Evolutionary conservation across 176 grass and related monocot species (phyloP), one percentile per base, ranked within the genome.

Genomic region (Panicum miliaceum): DNA sequence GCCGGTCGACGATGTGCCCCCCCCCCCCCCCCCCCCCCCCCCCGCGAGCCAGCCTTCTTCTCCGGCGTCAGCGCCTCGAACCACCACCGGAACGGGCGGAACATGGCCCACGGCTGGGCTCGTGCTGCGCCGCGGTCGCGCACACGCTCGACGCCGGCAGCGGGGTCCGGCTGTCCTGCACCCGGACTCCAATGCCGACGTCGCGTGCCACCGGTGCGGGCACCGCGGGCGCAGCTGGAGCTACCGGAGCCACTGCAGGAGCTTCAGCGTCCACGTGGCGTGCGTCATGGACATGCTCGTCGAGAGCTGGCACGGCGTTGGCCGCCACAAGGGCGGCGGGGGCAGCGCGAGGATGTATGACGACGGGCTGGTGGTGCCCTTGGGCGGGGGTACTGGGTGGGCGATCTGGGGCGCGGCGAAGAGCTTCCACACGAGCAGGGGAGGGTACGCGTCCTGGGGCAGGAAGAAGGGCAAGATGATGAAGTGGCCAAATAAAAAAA

Each of bases 251-350:
- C 81, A 86, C 60, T 98, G 96, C 87, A 78, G 81, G 85, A 92
- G 83, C 81, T 98, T 95, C 73, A 94, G 94, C 85, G 93, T 98
- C 68, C 96, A 98, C 84, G 96, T 98, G 8, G 87, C 96, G 3
- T 98, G 93, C 76, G 96, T 98, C 27, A 88, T 89, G 77, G 96
- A 95, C 68, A 92, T 98, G 59, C 71, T 98, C 35, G 91, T 94
- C 48, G 96, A 98, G 67, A 98, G 93, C 86, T 98, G 93, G 96
- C 86, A 85, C 71, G 74, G 81, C 79, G 88, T 90, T 78, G 85
- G 84, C 11, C 64, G 79, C 18, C 59, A 25, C n/a, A 93, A 86
- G 57, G 81, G 59, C 13, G 69, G n/a, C n/a, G n/a, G n/a, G n/a
- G n/a, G n/a, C n/a, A n/a, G n/a, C n/a, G n/a, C n/a, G n/a, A n/a